Evolutionary conservation across 1,139 yeast genomes (phyloP).

Genomic region (Saccharomyces uvarum): DNA sequence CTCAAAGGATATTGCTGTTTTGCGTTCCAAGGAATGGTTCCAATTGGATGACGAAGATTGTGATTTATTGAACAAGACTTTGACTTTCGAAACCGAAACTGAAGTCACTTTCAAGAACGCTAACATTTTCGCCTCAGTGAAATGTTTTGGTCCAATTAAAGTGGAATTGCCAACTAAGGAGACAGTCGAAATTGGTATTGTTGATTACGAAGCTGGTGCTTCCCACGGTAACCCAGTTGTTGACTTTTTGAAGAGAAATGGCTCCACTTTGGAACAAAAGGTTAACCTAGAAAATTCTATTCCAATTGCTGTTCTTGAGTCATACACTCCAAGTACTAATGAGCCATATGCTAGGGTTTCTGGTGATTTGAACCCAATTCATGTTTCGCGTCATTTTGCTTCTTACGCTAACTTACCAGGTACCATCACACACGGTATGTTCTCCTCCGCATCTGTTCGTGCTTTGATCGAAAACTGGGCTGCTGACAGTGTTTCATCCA

Average conservation of each 20-base stretch:
- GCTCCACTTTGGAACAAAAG: conserved; percentile 91
- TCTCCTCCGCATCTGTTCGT: conserved; percentile 91
- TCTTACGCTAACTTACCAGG: conserved; percentile 91
- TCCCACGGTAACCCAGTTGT: conserved; percentile 96
- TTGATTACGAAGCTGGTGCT: conserved; percentile 83
- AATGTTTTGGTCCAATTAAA: conserved; percentile 76
- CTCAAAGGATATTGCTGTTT: conserved; percentile 85
- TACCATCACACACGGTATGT: conserved; percentile 98
- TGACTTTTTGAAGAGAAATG: conserved; percentile 87
- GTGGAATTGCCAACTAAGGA: conserved; percentile 92
- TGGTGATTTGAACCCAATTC: conserved; percentile 97
- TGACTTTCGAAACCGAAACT: conserved; percentile 86
- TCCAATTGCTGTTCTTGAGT: conserved; percentile 60
- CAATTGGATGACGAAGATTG: conserved; percentile 59
- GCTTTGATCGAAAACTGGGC: conserved; percentile 97
- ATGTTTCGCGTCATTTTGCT: conserved; percentile 92
- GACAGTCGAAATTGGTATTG: conserved; percentile 77
- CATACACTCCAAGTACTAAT: conserved; percentile 58
- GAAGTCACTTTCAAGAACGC: conserved; percentile 74
- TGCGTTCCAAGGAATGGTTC: conserved; percentile 97
- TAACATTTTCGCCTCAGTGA: conserved; percentile 68
- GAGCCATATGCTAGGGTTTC: conserved; percentile 96
- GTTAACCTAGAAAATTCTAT: conserved; percentile 82
- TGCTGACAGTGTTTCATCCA: conserved; percentile 89
- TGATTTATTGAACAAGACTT: conserved; percentile 68